These are phyloP conservation scores for Lentinula sp. DNA, from an alignment of 768 basidiomycete genomes.

Conservation along the genomic window DNA sequence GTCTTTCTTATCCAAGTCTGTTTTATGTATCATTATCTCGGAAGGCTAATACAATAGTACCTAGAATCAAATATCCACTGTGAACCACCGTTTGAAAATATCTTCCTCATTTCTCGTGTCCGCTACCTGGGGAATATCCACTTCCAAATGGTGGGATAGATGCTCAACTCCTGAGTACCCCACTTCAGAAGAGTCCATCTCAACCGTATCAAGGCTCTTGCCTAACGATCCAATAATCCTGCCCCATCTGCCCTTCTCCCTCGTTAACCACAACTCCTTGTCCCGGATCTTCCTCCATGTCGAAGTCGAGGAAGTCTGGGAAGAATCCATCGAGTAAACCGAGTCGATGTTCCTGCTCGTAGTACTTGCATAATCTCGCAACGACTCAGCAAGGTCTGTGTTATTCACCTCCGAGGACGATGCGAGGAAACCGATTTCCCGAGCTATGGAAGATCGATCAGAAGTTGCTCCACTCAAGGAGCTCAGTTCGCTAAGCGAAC, in stretches of 20 bases:
- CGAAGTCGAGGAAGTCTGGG: neutral
- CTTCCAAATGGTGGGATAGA: neutral
- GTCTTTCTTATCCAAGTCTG: slow-evolving; percentile 5
- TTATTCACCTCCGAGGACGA: neutral
- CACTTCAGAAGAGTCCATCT: neutral
- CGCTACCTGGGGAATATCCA: neutral
- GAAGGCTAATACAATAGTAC: neutral
- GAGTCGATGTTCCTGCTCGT: neutral
- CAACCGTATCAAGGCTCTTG: neutral
- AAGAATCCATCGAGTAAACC: neutral
- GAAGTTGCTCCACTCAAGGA: neutral
- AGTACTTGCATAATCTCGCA: neutral
- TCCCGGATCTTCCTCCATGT: neutral
- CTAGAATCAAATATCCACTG: neutral
- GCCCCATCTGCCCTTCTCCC: neutral
- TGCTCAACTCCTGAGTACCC: neutral
- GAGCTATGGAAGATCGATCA: neutral
- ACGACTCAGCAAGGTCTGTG: neutral
- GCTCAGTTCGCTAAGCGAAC: neutral
- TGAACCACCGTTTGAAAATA: neutral
- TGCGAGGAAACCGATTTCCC: neutral
- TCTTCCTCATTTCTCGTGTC: neutral
- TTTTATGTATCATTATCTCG: neutral
- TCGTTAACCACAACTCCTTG: neutral
- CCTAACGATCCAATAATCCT: neutral